A percentile compares a stretch with the other conserved stretches of the same genome.
Conservation (phyloP, 2,329 filamentous ascomycete genomes). For the Mycogone perniciosa region DNA sequence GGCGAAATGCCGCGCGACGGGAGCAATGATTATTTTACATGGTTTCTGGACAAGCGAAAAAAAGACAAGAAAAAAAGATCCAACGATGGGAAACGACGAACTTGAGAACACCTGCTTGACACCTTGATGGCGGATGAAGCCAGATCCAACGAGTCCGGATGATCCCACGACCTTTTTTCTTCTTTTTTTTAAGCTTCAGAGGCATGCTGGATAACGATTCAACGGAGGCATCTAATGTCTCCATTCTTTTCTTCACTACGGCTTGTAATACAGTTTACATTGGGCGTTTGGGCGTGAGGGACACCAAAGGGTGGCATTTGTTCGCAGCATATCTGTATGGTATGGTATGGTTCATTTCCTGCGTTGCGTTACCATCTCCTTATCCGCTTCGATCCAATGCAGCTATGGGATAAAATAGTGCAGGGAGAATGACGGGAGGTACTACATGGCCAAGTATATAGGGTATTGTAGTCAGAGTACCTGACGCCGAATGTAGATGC, state of each 20-base stretch:
- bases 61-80: too few relatives aligned
- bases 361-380: not conserved
- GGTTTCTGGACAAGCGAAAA: too few relatives aligned
- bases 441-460: not conserved
- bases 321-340: not conserved
- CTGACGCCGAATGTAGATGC: not conserved
- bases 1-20: too few relatives aligned
- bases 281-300: slow-evolving; percentile 7
- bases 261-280: not conserved
- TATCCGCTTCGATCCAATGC: not conserved
- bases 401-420: not conserved
- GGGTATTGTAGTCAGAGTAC: not conserved
- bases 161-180: not conserved
- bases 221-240: not conserved
- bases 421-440: not conserved
- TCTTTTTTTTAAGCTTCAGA: not conserved
- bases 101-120: not conserved
- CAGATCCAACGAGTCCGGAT: not conserved
- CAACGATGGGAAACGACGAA: too few relatives aligned
- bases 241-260: not conserved
- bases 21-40: too few relatives aligned
- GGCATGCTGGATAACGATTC: not conserved
- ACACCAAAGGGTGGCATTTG: not conserved
- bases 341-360: not conserved
- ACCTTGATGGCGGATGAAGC: not conserved